Percentiles rank a stretch among this genome's conserved stretches.
Evolutionary conservation across 2,329 filamentous ascomycete genomes (phyloP).

Genomic region (Periglandula ipomoeae): DNA sequence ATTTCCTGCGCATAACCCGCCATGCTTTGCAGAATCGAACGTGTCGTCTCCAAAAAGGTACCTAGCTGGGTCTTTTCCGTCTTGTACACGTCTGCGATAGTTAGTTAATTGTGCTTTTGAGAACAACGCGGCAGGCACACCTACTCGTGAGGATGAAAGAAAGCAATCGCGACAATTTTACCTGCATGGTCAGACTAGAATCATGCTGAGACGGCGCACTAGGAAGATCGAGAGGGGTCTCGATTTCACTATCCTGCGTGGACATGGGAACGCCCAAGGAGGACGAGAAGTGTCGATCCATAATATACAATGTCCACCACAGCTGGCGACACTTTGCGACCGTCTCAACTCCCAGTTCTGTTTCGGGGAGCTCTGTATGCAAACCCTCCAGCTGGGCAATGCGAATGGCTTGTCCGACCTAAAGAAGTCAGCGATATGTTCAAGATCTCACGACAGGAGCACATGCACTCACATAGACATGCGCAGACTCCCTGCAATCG

Average conservation of each 20-base stretch:
- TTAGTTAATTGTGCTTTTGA: background rate
- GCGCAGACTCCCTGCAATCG: constrained; percentile 25
- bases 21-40: constrained; percentile 25
- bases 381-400: constrained; percentile 32
- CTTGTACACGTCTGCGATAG: constrained; percentile 24
- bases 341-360: constrained; percentile 22
- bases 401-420: constrained; percentile 30
- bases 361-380: constrained; percentile 29
- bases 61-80: constrained; percentile 23
- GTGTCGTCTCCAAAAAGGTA: constrained; percentile 26
- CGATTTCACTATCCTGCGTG: constrained; percentile 29
- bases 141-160: constrained; percentile 27
- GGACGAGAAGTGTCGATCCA: constrained; percentile 30
- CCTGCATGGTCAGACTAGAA: constrained; percentile 22
- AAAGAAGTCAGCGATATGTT: background rate
- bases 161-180: constrained; percentile 24
- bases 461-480: constrained; percentile 16
- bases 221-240: constrained; percentile 20
- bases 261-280: constrained; percentile 29
- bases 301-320: constrained; percentile 33
- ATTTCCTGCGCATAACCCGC: constrained; percentile 29
- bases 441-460: background rate
- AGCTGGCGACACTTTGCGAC: constrained; percentile 25
- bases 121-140: constrained; percentile 4
- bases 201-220: constrained; percentile 18